A percentile compares a stretch with the other conserved stretches of the same genome.
Evolutionary conservation across 305 asterid genomes (phyloP).

Genomic region (Petunia hybrid): DNA sequence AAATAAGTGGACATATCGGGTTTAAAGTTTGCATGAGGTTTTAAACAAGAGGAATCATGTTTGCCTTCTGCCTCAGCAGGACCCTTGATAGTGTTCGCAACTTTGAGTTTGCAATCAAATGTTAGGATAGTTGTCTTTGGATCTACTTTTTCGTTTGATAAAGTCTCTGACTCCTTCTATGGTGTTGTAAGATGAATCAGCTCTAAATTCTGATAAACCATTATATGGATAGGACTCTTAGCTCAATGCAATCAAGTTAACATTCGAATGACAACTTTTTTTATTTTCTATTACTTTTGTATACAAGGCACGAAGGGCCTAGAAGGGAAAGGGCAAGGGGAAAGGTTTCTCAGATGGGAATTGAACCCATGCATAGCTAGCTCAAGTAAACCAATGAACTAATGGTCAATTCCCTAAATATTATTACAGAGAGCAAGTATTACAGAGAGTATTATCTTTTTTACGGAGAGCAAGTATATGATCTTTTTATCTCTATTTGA

Average conservation of each 20-base stretch:
- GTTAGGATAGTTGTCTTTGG: not conserved
- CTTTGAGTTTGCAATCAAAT: not conserved
- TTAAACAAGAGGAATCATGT: not conserved
- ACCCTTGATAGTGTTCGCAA: not conserved
- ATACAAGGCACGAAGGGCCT: too few species aligned
- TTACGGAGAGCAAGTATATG: not conserved
- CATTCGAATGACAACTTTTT: too few species aligned
- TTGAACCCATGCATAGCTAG: too few species aligned
- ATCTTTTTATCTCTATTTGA: slow-evolving; percentile 11
- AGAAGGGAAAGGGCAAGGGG: not conserved
- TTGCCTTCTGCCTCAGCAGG: not conserved
- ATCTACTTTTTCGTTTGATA: not conserved
- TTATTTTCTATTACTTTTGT: too few species aligned
- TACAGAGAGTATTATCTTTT: not conserved
- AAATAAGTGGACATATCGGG: not conserved
- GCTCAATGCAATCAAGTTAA: not conserved
- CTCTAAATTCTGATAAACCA: not conserved
- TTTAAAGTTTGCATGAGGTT: not conserved
- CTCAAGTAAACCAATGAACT: not conserved
- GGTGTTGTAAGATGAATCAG: not conserved
- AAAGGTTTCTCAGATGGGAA: not conserved
- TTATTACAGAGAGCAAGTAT: not conserved
- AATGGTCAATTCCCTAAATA: not conserved
- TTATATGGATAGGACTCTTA: not conserved
- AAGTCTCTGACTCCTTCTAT: not conserved